Base-by-base conservation (phyloP, 2,329 filamentous ascomycete genomes). In the Epichloe bromicola region DNA sequence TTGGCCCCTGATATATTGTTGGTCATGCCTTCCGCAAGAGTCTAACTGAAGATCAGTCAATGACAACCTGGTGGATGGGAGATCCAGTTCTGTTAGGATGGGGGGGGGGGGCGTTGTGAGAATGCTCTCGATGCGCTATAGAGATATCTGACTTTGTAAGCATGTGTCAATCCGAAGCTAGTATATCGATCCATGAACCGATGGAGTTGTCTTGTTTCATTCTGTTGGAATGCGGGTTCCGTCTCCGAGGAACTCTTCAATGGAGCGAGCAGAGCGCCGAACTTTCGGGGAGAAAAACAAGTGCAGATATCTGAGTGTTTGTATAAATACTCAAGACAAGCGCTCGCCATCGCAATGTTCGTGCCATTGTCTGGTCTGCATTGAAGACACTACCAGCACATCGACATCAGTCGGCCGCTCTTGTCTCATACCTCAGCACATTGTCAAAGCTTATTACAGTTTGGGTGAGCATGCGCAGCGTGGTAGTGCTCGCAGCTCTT, bases 401-500 rank as follows among this genome's bases (percentile, higher is more conserved):
- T 30, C 26, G 4, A 30, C 26, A 30, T 30, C 26, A 12, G 8
- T 12, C 19, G 11, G 40, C 17, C 4, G 10, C 23, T 40, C 12
- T 43, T 15, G 5, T 40, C 14, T 14, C 30, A 8, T n/a, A 26
- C 4, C 12, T 23, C 40, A 38, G 20, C 12, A 44, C 20, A 26
- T 23, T 43, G 5, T 37, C 34, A 5, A 5, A 42, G 11, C 26
- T 19, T 4, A 42, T 14, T 41, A 47, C 14, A 46, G 34, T 40
- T n/a, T 47, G 5, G 36, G 15, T 7, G 17, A 26, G 19, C n/a
- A 53, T 53, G 51, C 44, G 48, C 4, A 2, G 23, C 15, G 39
- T 37, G 5, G 20, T n/a, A 10, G n/a, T 56, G 14, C 23, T 63
- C 6, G 46, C 56, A 19, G 50, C 55, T 50, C 46, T 63, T 2